Evolutionary conservation across 2,329 filamentous ascomycete genomes (phyloP), one percentile per base, ranked within the genome.

Genomic region (Blastomyces silverae): DNA sequence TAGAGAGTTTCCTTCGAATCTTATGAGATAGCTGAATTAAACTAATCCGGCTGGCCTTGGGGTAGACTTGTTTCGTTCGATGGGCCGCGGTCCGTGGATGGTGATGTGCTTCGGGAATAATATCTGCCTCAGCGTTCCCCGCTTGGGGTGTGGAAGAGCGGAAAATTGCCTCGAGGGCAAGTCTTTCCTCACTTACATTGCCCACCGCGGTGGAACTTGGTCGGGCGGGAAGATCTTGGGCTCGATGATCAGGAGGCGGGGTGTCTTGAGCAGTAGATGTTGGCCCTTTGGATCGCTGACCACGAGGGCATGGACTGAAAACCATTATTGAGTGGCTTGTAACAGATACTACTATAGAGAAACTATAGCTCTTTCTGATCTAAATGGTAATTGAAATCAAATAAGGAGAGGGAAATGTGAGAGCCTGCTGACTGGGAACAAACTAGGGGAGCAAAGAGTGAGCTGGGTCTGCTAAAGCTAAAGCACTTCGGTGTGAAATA

Each of bases 1-100:
- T 68, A 17, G 76, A 76, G 58, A 78, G 71, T 17, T 73, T 71
- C 55, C 68, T 71, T 20, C 75, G 75, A 22, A 78, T 64, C 39
- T 58, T 67, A 61, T 68, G 67, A 3, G 75, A 73, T 13, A 77
- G 39, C 13, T 57, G 61, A 17, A 39, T 63, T 42, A 69, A 46
- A 37, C 66, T 65, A 25, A 63, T 42, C 31, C 62, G 62, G 37
- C 62, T 63, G 53, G 37, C n/a, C 31, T 63, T 63, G 3, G 50
- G 17, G 15, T n/a, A 39, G 20, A 58, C 7, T 15, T 61, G 5
- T 28, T 37, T 50, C 4, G 59, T 28, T 34, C 17, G 25, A 61
- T 37, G 34, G 13, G 20, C 59, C 1, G 48, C 28, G 34, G 34
- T 44, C n/a, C 50, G 48, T 44, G 50, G 39, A 37, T 17, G n/a